Evolutionary conservation across 768 basidiomycete genomes (phyloP).

Genomic region (Auriculariales sp.): DNA sequence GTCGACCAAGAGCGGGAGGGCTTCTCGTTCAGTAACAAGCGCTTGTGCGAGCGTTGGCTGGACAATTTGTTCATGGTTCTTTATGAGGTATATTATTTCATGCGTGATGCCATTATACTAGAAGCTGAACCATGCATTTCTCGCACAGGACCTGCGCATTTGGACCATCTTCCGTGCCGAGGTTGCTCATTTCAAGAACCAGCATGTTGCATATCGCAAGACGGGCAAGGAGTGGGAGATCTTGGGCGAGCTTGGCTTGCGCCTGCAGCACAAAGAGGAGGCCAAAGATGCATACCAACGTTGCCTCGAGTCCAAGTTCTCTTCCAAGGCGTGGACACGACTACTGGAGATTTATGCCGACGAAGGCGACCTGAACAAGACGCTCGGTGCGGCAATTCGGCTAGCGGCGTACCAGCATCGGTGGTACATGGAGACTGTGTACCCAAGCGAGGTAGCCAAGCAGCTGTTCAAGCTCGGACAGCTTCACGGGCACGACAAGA

Average conservation of each 20-base stretch:
- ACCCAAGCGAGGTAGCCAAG: conserved; percentile 80
- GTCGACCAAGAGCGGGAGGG: conserved; percentile 30
- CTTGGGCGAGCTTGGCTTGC: conserved; percentile 79
- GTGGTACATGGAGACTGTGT: conserved; percentile 72
- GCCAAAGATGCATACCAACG: conserved; percentile 96
- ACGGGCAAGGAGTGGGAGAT: conserved; percentile 98
- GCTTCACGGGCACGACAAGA: conserved; percentile 87
- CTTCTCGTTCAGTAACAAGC: conserved; percentile 91
- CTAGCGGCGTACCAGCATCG: conserved; percentile 77
- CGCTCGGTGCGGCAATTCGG: conserved; percentile 82
- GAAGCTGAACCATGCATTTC: neutral
- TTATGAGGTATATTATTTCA: conserved; percentile 55
- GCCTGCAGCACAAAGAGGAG: conserved; percentile 96
- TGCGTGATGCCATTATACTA: neutral
- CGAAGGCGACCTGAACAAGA: conserved; percentile 84
- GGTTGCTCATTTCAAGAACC: conserved; percentile 96
- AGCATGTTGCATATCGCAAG: conserved; percentile 95
- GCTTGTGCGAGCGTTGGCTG: conserved; percentile 93
- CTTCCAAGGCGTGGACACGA: conserved; percentile 85
- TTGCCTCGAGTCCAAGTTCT: conserved; percentile 80
- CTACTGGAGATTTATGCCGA: conserved; percentile 94
- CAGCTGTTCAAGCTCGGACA: conserved; percentile 88
- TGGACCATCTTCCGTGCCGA: conserved; percentile 99
- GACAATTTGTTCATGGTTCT: conserved; percentile 98
- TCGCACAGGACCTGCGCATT: conserved; percentile 71